Evolutionary conservation across 306 rosid species (phyloP), one percentile per base, ranked within the genome.

Genomic region (Erythrophleum fordii): DNA sequence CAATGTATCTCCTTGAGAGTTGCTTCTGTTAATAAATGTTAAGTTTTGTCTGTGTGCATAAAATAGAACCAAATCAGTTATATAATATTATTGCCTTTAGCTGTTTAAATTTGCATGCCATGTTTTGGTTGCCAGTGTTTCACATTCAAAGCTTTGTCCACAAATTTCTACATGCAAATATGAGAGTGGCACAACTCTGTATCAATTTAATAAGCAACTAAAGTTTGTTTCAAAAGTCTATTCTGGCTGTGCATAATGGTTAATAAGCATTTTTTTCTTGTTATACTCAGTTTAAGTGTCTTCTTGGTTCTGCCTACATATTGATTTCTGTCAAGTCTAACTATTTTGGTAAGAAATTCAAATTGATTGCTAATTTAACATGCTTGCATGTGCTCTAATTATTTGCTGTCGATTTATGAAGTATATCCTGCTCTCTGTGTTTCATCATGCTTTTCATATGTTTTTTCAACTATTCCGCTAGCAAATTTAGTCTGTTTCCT

Each of bases 401-500:
- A 41, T 58, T 78, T 73, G 31, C 37, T 78, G 44, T 75, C 23
- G 37, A 80, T 69, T 31, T 58, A 5, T 77, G 67, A 46, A 49
- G n/a, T 76, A 18, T 65, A 52, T 69, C 58, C 18, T n/a, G 51
- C 11, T 55, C 17, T 73, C 25, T 80, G 34, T 80, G 22, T 66
- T 73, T n/a, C n/a, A n/a, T 80, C 52, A 46, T 65, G 41, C 55
- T 56, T 68, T 49, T 48, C 46, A 39, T 42, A 23, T 72, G 31
- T 75, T 45, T 62, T 73, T 67, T 65, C 51, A 65, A 69, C 51
- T 51, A 20, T 65, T 11, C 37, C 52, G 42, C n/a, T 31, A 1
- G 46, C 58, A n/a, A 49, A 4, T 61, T 83, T 86, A 46, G 55
- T 77, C 80, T 58, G 41, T 62, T 53, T 65, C 22, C 53, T 12